phyloP scores from a whole-genome alignment of 352 stramenopile genomes.

The Globisporangium cylindrosporum region DNA sequence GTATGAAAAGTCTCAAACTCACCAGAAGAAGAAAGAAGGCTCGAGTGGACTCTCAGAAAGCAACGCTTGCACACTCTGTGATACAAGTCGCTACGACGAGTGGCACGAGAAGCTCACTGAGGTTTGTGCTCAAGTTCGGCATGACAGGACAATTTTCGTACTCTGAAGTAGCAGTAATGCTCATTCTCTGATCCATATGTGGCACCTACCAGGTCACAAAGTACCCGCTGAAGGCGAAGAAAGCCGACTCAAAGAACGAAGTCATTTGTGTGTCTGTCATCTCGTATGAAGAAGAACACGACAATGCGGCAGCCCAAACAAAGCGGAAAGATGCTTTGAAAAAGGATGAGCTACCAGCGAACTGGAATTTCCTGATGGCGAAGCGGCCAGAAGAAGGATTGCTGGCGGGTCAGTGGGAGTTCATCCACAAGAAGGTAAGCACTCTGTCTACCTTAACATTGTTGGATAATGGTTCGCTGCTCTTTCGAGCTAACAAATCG shows the following conservation, averaged over 20 bases:
- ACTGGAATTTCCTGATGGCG: constrained; percentile 79
- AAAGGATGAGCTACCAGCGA: constrained; percentile 14
- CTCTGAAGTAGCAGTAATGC: not conserved
- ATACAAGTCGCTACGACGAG: constrained; percentile 47
- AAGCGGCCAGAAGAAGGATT: constrained; percentile 70
- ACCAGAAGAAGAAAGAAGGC: constrained; percentile 3
- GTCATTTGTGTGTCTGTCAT: constrained; percentile 73
- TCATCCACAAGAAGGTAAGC: constrained; percentile 69
- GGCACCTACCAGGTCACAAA: constrained; percentile 49
- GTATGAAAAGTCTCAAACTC: constrained; percentile 45
- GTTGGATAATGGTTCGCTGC: not conserved
- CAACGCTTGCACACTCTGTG: constrained; percentile 57
- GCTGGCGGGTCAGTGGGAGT: constrained; percentile 88
- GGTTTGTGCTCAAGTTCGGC: constrained; percentile 2
- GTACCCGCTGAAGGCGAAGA: constrained; percentile 82
- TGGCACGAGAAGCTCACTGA: constrained; percentile 35
- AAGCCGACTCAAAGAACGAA: constrained; percentile 75
- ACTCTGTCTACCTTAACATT: not conserved
- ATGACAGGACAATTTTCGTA: not conserved
- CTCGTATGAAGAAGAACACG: constrained; percentile 29
- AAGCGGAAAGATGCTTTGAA: constrained; percentile 10
- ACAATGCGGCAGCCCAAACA: not conserved
- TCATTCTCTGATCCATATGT: not conserved
- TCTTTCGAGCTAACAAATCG: not conserved
- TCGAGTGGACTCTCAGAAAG: constrained; percentile 4